Conservation (phyloP, 306 rosid genomes). For the Quercus aquifolioides region DNA sequence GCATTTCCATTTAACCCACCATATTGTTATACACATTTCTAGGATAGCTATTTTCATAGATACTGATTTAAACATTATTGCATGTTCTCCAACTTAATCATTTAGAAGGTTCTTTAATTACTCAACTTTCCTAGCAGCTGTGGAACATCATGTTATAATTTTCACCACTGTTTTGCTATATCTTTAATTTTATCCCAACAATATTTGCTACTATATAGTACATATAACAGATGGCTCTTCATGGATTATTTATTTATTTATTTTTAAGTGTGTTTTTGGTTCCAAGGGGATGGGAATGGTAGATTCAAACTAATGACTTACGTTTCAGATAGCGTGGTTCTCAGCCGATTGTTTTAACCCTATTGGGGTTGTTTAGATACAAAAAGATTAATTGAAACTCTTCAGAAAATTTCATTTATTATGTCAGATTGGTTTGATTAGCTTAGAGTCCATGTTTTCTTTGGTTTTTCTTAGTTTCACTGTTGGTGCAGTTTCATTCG, state of each 20-base stretch:
- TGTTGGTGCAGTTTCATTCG: constrained; percentile 45
- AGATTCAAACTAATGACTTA: no score
- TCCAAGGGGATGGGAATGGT: no score
- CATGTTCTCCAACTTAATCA: neutral
- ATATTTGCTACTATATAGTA: no score
- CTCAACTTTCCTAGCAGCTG: neutral
- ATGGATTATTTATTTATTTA: no score
- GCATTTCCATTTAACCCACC: no score
- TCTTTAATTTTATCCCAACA: neutral
- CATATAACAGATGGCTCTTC: neutral
- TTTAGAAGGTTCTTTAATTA: neutral
- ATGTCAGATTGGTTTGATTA: neutral
- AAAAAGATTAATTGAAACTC: neutral
- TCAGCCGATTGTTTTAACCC: no score
- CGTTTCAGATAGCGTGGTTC: no score
- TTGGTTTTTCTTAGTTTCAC: constrained; percentile 6
- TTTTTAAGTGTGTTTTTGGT: no score
- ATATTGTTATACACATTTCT: no score
- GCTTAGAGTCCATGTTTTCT: constrained; percentile 1
- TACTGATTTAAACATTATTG: neutral
- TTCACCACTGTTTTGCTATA: neutral
- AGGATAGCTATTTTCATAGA: neutral
- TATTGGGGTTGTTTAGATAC: no score
- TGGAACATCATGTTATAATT: neutral
- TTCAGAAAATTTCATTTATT: neutral